Base-by-base conservation (phyloP, 345 rosid species). In the Conringia planisiliqua region DNA sequence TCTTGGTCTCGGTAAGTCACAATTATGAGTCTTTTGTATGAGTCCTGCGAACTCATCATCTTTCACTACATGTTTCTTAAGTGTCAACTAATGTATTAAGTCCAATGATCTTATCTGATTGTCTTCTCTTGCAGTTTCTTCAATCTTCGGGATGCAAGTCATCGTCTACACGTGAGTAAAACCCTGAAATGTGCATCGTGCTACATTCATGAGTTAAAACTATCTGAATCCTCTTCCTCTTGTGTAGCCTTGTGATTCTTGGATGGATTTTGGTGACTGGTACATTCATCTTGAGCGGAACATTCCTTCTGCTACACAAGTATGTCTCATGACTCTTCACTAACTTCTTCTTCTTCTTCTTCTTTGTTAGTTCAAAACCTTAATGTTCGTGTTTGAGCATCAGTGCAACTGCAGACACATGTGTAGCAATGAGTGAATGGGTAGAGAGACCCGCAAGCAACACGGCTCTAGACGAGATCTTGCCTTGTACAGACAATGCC, bases 181-280 rank as follows among this genome's bases (percentile, higher is more conserved):
- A 65, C 48, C 26, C 6, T 29, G 26, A 48, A 59, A 54, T 30
- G 17, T 60, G 48, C 5, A 18, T 11, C 0, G 4, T 24, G 30
- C 5, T 18, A 30, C 47, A 24, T 38, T 72, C 12, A 42, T 10
- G 7, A 50, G 54, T 52, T 12, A 42, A 17, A 40, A 7, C 46
- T 71, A 50, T 66, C 40, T 65, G 52, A 73, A 43, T 60, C 70
- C 11, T 68, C 39, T 68, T 62, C 62, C 29, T 67, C 17, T 66
- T 68, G 66, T 84, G 85, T 86, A 95, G 99, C 63, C 85, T 95
- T 78, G 94, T 95, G 57, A 62, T 86, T 7, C 58, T 89, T 22
- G 99, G 98, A 82, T 95, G 99, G 99, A 63, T 89, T 57, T 86
- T 95, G 69, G 98, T 95, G 26, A 68, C 99, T 0, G 99, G 96